These are phyloP conservation scores for Poteriospumella lacustris DNA, from an alignment of 108 stramenopile species.

Conservation along the genomic window DNA sequence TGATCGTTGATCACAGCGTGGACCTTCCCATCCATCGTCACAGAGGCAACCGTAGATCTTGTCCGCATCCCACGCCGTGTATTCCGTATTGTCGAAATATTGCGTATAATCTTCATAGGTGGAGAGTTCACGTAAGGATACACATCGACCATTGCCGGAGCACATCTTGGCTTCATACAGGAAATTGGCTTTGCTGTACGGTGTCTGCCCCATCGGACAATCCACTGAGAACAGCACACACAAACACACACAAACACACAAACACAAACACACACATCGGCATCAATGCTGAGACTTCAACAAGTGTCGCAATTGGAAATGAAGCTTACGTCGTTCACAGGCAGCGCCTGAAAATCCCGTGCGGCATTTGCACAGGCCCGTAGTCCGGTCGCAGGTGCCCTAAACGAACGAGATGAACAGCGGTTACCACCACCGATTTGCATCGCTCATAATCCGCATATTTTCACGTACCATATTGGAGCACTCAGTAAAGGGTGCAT, in stretches of 20 bases:
- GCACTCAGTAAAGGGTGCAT: slow-evolving; percentile 6
- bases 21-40: slow-evolving; percentile 50
- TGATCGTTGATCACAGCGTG: slow-evolving; percentile 48
- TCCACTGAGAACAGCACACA: neutral
- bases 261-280: neutral
- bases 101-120: neutral
- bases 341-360: slow-evolving; percentile 16
- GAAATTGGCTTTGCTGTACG: neutral
- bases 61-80: slow-evolving; percentile 54
- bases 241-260: neutral
- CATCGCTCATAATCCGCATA: neutral
- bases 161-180: neutral
- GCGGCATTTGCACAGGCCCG: slow-evolving; percentile 3
- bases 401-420: neutral
- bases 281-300: neutral
- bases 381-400: slow-evolving; percentile 18
- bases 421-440: neutral
- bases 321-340: slow-evolving; percentile 7
- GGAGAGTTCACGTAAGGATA: neutral
- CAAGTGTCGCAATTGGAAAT: neutral
- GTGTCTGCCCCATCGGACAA: neutral
- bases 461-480: slow-evolving; percentile 22
- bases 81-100: neutral
- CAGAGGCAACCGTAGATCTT: slow-evolving; percentile 56
- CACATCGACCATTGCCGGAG: neutral